Conservation (phyloP, 345 rosid species). For the Camelina neglecta region DNA sequence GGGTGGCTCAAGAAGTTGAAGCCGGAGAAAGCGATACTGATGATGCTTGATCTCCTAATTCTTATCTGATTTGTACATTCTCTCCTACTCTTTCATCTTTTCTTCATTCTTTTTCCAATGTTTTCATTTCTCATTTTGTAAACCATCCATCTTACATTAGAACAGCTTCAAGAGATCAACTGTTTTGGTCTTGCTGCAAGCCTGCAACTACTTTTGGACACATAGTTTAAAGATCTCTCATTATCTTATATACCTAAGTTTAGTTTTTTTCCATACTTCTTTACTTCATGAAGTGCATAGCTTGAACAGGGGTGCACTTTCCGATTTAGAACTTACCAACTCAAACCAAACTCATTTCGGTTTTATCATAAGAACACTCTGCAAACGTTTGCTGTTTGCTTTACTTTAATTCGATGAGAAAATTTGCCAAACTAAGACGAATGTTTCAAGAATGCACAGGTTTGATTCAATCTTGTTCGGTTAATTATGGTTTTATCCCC, state of each 20-base stretch:
- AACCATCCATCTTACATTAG: constrained; percentile 26
- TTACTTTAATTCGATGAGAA: background rate
- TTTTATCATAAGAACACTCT: background rate
- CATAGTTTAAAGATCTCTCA: constrained; percentile 14
- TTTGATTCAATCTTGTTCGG: too few relatives aligned
- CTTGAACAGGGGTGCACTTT: constrained; percentile 5
- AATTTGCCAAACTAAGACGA: too few relatives aligned
- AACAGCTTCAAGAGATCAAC: constrained; percentile 26
- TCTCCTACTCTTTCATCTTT: constrained; percentile 2
- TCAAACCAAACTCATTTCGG: background rate
- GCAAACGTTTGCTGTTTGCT: background rate
- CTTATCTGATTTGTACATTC: constrained; percentile 41
- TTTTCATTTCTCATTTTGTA: background rate
- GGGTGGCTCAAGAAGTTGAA: constrained; percentile 71
- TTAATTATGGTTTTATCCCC: too few relatives aligned
- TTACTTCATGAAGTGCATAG: background rate
- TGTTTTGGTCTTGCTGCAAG: constrained; percentile 30
- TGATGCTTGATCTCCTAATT: constrained; percentile 59
- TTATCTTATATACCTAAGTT: constrained; percentile 20
- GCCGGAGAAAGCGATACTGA: constrained; percentile 87
- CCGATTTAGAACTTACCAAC: background rate
- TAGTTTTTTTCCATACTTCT: constrained; percentile 5
- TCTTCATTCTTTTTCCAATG: constrained; percentile 25
- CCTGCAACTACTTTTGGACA: constrained; percentile 20
- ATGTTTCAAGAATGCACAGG: too few relatives aligned